Conservation (phyloP, 1,284 basidiomycete genomes). For the Ustilago sp. region DNA sequence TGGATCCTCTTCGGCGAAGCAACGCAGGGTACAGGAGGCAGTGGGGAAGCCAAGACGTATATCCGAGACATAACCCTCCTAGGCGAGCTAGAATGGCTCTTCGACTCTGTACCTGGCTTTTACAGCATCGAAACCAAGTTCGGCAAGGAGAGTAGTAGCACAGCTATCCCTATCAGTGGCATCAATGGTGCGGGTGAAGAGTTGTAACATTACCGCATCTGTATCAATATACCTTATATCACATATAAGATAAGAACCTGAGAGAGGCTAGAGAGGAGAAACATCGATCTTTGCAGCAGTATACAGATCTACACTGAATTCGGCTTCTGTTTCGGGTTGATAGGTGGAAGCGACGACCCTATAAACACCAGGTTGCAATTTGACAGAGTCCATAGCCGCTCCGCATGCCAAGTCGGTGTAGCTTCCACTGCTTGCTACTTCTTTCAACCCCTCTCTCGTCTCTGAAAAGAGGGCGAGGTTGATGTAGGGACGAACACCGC, state of each 20-base stretch:
- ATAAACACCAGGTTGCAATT: constrained; percentile 29
- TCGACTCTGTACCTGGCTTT: constrained; percentile 60
- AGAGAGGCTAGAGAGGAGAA: not conserved
- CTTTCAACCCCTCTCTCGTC: not conserved
- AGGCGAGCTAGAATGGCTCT: constrained; percentile 60
- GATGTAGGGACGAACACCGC: constrained; percentile 23
- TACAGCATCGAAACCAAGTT: constrained; percentile 17
- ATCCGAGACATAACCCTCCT: constrained; percentile 74
- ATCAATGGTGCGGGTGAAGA: not conserved
- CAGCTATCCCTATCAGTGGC: not conserved
- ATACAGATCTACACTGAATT: constrained; percentile 47
- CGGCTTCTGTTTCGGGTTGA: constrained; percentile 16
- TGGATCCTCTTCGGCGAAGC: constrained; percentile 97
- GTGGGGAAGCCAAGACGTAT: constrained; percentile 74
- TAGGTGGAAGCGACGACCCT: constrained; percentile 43
- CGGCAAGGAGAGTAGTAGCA: not conserved
- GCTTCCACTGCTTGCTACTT: constrained; percentile 35
- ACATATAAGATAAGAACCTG: not conserved
- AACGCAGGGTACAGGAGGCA: constrained; percentile 72
- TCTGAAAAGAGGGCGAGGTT: constrained; percentile 30
- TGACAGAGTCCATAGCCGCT: constrained; percentile 21
- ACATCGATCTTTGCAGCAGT: constrained; percentile 29
- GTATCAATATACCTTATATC: not conserved
- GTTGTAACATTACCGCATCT: not conserved
- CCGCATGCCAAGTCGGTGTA: constrained; percentile 50